Base-by-base conservation (phyloP, 768 basidiomycete genomes). In the Tephrocybe sp. region DNA sequence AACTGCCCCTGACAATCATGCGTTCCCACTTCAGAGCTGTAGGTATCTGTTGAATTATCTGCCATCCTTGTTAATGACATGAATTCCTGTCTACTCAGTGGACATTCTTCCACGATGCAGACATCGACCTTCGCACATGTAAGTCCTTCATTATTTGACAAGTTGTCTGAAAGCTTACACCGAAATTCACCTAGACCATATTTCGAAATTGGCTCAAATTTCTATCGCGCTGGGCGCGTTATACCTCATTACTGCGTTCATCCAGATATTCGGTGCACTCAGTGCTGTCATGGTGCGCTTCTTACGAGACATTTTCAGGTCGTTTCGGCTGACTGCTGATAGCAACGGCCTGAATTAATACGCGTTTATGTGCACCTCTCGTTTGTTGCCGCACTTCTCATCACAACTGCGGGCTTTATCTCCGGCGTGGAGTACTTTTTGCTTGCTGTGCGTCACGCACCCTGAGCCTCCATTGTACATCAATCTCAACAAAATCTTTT, bases 371-470 rank as follows among this genome's bases (percentile, higher is more conserved):
- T 56, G 4, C 51, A 61, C 36, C 52, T 55, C 25, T 31, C 72
- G 16, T 64, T 72, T 60, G 40, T 71, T 24, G 66, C 71, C 16
- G 69, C 70, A 15, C 45, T 70, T 31, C 53, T 73, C 13, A 65
- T 71, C 21, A 69, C 66, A 1, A 59, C 61, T 5, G 67, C 71
- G 12, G 71, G 70, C 9, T 64, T 72, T 44, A 44, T 73, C 13
- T 58, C 60, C 1, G 68, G 69, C 13, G 54, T 69, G 11, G 58
- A 70, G n/a, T 75, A 74, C 50, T 74, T 72, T 54, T 52, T 62
- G 19, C 66, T 70, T 26, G 64, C 69, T 19, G 72, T 73, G 49
- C 34, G 74, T 66, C 28, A 16, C 31, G 25, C 35, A n/a, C 11
- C 42, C 2, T 5, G 43, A 24, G n/a, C n/a, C 30, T 31, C 30